These are phyloP conservation scores for Delonix regia DNA, from an alignment of 306 rosid species.

Conservation along the genomic window DNA sequence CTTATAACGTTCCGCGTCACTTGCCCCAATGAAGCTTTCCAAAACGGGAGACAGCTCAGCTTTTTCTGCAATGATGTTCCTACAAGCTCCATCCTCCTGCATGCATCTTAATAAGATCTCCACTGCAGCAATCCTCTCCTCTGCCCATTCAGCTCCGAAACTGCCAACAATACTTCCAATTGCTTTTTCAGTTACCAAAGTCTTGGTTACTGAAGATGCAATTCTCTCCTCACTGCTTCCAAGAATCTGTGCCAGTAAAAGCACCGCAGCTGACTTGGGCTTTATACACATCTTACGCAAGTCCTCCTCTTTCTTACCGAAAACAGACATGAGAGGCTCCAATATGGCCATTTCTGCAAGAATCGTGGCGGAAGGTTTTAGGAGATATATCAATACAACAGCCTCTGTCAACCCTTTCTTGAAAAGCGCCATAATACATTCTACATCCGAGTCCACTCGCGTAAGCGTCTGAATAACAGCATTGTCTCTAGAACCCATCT, in stretches of 20 bases:
- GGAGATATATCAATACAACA: conserved; percentile 74
- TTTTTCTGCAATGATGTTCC: conserved; percentile 72
- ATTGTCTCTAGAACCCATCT: conserved; percentile 72
- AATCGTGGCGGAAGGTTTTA: conserved; percentile 48
- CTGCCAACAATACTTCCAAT: conserved; percentile 54
- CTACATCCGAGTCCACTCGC: conserved; percentile 79
- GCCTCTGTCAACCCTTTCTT: conserved; percentile 79
- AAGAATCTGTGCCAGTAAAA: conserved; percentile 66
- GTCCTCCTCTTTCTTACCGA: conserved; percentile 61
- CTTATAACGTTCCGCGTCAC: conserved; percentile 65
- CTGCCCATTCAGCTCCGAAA: conserved; percentile 65
- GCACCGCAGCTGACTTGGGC: conserved; percentile 73
- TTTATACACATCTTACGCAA: conserved; percentile 61
- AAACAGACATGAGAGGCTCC: conserved; percentile 59
- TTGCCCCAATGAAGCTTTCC: conserved; percentile 63
- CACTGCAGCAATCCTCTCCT: conserved; percentile 80
- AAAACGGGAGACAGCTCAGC: conserved; percentile 69
- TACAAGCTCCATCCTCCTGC: conserved; percentile 75
- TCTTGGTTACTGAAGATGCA: conserved; percentile 48
- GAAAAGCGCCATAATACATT: conserved; percentile 71
- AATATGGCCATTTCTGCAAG: conserved; percentile 60
- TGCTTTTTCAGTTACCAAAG: conserved; percentile 52
- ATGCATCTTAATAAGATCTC: conserved; percentile 77
- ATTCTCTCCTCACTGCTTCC: conserved; percentile 54
- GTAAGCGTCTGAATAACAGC: conserved; percentile 75